phyloP scores from a whole-genome alignment of 2,329 filamentous ascomycete species.

The Fusarium irregulare region DNA sequence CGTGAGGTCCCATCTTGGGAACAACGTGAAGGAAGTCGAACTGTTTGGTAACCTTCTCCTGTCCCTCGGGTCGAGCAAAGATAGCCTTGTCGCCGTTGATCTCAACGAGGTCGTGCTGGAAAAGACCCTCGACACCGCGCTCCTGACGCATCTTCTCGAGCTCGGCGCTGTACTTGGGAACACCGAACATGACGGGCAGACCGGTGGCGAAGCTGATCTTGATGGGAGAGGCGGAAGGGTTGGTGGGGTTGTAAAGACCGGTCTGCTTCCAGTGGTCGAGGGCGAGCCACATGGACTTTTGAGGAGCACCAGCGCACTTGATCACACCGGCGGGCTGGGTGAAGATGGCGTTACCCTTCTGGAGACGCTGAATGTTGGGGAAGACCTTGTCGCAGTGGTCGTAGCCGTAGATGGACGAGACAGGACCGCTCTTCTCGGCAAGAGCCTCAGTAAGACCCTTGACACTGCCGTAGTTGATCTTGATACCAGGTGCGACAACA shows the following conservation, averaged over 20 bases:
- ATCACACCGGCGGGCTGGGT: conserved; percentile 68
- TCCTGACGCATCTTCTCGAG: conserved; percentile 65
- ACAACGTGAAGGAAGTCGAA: conserved; percentile 69
- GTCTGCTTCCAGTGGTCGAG: conserved; percentile 67
- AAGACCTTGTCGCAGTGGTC: conserved; percentile 66
- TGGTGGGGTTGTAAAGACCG: conserved; percentile 60
- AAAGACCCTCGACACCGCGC: conserved; percentile 67
- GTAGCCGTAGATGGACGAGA: conserved; percentile 69
- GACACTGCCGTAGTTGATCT: conserved; percentile 62
- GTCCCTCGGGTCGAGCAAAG: conserved; percentile 59
- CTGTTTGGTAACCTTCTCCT: conserved; percentile 56
- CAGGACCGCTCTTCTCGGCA: conserved; percentile 57
- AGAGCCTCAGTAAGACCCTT: conserved; percentile 68
- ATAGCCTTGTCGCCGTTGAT: conserved; percentile 65
- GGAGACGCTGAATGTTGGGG: conserved; percentile 58
- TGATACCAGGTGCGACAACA: conserved; percentile 69
- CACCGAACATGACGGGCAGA: conserved; percentile 68
- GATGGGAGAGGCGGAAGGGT: conserved; percentile 56
- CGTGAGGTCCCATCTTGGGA: conserved; percentile 69
- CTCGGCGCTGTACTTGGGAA: conserved; percentile 67
- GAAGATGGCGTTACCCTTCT: conserved; percentile 66
- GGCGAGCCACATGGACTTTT: conserved; percentile 72
- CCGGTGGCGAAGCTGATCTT: conserved; percentile 67
- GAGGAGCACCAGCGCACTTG: conserved; percentile 71
- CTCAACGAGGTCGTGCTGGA: conserved; percentile 66